Conservation (phyloP, 2,329 filamentous ascomycete genomes). For the Sclerotinia nivalis region DNA sequence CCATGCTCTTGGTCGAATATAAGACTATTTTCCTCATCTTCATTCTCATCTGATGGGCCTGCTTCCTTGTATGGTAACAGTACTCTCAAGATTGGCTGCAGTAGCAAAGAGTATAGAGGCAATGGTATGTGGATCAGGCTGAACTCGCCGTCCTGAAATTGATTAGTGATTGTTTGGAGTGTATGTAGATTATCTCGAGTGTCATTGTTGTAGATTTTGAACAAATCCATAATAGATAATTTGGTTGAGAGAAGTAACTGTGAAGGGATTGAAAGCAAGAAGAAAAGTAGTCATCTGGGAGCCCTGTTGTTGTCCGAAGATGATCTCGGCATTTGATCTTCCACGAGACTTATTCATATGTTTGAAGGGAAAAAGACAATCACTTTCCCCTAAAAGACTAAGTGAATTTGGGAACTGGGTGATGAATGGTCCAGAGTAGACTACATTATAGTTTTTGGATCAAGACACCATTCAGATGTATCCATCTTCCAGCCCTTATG, state of each 20-base stretch:
- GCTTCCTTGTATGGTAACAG: constrained; percentile 65
- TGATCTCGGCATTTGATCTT: not conserved
- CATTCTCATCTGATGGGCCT: constrained; percentile 38
- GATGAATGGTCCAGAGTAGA: not conserved
- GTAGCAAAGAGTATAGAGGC: constrained; percentile 71
- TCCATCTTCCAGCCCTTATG: constrained; percentile 9
- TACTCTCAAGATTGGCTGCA: constrained; percentile 84
- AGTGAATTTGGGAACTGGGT: constrained; percentile 5
- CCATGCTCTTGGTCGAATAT: constrained; percentile 61
- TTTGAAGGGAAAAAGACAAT: constrained; percentile 2
- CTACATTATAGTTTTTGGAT: constrained; percentile 4
- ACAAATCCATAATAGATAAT: not conserved
- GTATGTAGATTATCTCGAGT: not conserved
- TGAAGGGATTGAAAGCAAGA: not conserved
- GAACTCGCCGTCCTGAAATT: constrained; percentile 74
- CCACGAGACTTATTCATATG: not conserved
- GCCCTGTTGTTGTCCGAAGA: constrained; percentile 1
- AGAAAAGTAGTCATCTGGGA: not conserved
- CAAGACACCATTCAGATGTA: constrained; percentile 15
- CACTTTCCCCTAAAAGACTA: not conserved
- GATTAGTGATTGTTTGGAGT: constrained; percentile 31
- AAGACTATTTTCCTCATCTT: constrained; percentile 47
- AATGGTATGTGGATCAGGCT: constrained; percentile 89
- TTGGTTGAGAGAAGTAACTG: not conserved
- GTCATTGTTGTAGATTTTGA: not conserved